phyloP scores from a whole-genome alignment of 1,139 yeast species.

The Lodderomyces oxycetoniae region DNA sequence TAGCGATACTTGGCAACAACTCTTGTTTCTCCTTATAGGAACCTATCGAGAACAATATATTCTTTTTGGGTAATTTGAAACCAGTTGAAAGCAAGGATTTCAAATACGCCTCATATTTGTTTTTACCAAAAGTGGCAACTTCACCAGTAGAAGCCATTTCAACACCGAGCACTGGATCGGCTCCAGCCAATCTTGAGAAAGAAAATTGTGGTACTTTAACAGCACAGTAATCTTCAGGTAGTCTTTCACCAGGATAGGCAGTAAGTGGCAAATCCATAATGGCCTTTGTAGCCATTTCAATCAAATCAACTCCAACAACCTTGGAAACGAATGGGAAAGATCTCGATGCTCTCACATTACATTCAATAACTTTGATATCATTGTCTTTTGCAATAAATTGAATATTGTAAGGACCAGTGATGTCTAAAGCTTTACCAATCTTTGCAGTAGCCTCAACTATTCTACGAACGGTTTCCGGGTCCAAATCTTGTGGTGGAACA shows the following conservation, averaged over 20 bases:
- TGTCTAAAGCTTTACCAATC: constrained; percentile 91
- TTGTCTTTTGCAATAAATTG: constrained; percentile 60
- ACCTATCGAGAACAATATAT: constrained; percentile 89
- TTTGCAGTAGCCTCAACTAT: constrained; percentile 84
- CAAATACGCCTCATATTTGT: constrained; percentile 95
- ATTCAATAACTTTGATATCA: constrained; percentile 86
- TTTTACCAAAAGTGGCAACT: constrained; percentile 94
- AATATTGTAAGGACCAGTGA: constrained; percentile 97
- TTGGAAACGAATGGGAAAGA: constrained; percentile 98
- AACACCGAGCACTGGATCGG: constrained; percentile 97
- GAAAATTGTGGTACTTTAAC: constrained; percentile 98
- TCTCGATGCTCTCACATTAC: constrained; percentile 98
- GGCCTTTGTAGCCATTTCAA: constrained; percentile 97
- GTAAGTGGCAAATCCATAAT: constrained; percentile 82
- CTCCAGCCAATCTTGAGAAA: constrained; percentile 95
- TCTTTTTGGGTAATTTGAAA: constrained; percentile 90
- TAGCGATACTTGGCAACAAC: constrained; percentile 80
- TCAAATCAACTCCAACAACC: constrained; percentile 94
- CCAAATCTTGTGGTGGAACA: constrained; percentile 94
- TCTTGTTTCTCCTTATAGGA: constrained; percentile 97
- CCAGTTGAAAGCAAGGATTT: constrained; percentile 94
- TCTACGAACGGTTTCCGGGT: constrained; percentile 55
- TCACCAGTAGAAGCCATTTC: constrained; percentile 99
- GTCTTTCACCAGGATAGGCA: constrained; percentile 84
- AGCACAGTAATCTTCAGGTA: constrained; percentile 94